Conservation (phyloP, 495 filamentous ascomycete species). For the Haplographium delicatum region DNA sequence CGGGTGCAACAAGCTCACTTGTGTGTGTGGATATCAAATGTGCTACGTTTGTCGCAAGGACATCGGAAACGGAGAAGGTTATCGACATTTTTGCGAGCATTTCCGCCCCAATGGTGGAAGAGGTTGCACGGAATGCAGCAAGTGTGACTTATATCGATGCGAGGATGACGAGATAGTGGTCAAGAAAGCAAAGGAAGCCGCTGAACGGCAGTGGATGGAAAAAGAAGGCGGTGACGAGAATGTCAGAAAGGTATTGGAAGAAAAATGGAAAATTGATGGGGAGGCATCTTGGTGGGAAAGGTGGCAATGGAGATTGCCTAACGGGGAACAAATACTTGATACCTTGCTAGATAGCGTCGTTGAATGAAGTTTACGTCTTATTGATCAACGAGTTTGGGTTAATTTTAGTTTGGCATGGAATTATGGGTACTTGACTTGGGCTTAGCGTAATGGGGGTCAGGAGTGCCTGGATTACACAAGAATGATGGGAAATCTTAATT, state of each 20-base stretch:
- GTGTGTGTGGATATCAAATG: constrained; percentile 96
- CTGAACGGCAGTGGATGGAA: constrained; percentile 76
- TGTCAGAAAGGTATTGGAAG: constrained; percentile 24
- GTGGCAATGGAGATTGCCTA: constrained; percentile 31
- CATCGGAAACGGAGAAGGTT: constrained; percentile 58
- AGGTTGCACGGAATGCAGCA: constrained; percentile 69
- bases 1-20: constrained; percentile 97
- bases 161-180: constrained; percentile 83
- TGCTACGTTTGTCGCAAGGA: constrained; percentile 81
- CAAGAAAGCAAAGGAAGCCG: constrained; percentile 66
- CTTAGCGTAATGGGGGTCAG: not conserved
- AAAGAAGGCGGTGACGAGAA: constrained; percentile 51
- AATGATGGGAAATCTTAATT: constrained; percentile 8
- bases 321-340: constrained; percentile 40
- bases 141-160: constrained; percentile 83
- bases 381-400: constrained; percentile 10
- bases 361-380: constrained; percentile 22
- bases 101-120: constrained; percentile 74
- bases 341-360: constrained; percentile 37
- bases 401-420: not conserved
- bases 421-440: not conserved
- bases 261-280: constrained; percentile 21
- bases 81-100: constrained; percentile 92
- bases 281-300: constrained; percentile 22
- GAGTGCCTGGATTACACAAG: not conserved